Evolutionary conservation across 2,329 filamentous ascomycete genomes (phyloP).

Genomic region (Elsinoe arachidis): DNA sequence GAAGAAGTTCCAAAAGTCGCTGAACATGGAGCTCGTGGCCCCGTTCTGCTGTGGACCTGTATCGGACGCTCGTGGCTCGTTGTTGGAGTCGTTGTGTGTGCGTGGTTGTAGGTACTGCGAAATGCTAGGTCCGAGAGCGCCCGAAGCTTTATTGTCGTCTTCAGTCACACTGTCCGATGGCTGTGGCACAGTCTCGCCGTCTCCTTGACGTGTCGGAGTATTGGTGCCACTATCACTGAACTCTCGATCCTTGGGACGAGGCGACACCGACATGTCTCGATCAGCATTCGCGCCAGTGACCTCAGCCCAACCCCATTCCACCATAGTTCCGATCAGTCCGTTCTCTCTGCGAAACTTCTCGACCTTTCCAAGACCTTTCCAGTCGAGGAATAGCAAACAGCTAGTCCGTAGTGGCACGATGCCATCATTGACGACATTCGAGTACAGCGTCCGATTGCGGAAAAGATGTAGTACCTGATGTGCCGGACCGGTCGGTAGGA

Average conservation of each 20-base stretch:
- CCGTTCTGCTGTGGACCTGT: neutral
- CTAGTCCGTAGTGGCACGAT: slow-evolving; percentile 93
- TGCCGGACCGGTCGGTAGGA: slow-evolving; percentile 83
- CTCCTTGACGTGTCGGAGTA: slow-evolving; percentile 17
- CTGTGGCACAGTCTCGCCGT: slow-evolving; percentile 54
- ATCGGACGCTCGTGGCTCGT: neutral
- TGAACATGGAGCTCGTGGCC: slow-evolving; percentile 24
- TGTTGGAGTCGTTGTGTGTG: slow-evolving; percentile 36
- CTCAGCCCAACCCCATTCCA: slow-evolving; percentile 91
- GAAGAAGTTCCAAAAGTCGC: slow-evolving; percentile 64
- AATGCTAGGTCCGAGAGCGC: neutral
- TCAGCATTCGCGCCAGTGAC: slow-evolving; percentile 57
- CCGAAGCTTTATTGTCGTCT: slow-evolving; percentile 45
- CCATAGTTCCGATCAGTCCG: slow-evolving; percentile 83
- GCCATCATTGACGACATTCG: slow-evolving; percentile 94
- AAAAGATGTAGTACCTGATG: slow-evolving; percentile 82
- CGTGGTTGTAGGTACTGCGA: slow-evolving; percentile 2
- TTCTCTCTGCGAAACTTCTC: slow-evolving; percentile 91
- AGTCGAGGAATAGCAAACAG: slow-evolving; percentile 92
- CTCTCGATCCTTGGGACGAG: slow-evolving; percentile 20
- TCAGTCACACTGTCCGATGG: slow-evolving; percentile 56
- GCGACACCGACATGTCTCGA: slow-evolving; percentile 23
- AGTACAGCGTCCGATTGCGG: slow-evolving; percentile 83
- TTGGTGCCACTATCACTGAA: slow-evolving; percentile 22
- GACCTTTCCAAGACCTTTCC: slow-evolving; percentile 85